Evolutionary conservation across 192 early-diverging fungal genomes (phyloP), one percentile per base, ranked within the genome.

Genomic region (Podila epigama): DNA sequence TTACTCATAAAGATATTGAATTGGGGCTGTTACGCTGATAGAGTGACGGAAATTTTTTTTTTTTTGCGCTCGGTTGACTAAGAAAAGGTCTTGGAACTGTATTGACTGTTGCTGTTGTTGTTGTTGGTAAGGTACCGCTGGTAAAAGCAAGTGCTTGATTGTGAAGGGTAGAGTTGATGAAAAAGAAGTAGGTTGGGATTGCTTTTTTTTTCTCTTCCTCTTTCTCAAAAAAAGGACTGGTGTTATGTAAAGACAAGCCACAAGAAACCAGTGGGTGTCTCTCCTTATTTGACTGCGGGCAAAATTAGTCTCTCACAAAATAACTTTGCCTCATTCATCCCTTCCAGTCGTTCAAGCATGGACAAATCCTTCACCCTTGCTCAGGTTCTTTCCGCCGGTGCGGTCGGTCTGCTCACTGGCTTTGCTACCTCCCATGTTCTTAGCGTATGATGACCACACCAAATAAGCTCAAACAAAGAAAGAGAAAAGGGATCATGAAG

Each of bases 1-100:
- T 66, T 77, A 68, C 73, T 77, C 73, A 77, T 77, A 77, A 77
- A 77, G 73, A 77, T 59, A 66, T 60, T 63, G 62, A 41, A 65
- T 58, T 48, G 44, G n/a, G n/a, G 25, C 44, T 48, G 44, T 22
- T 48, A 48, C 44, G n/a, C 2, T 48, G n/a, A 22, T 48, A 29
- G 34, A 41, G 50, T 39, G 61, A 44, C 9, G 42, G 20, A 48
- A 16, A 9, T 58, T 39, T 58, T 31, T 33, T 18, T 61, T 2
- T 27, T 31, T 8, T 22, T 58, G 28, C 32, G 36, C 13, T 34
- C 36, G 56, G 55, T 22, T 20, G 33, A 20, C 32, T 15, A 20
- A 34, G 33, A 34, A 35, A 20, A 20, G n/a, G 29, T 33, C 36
- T 57, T 18, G n/a, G 12, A 18, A 11, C 16, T 31, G 15, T 29